Evolutionary conservation across 73 alveolate species (phyloP), one percentile per base, ranked within the genome.

Genomic region (Paramecium biaurelia): DNA sequence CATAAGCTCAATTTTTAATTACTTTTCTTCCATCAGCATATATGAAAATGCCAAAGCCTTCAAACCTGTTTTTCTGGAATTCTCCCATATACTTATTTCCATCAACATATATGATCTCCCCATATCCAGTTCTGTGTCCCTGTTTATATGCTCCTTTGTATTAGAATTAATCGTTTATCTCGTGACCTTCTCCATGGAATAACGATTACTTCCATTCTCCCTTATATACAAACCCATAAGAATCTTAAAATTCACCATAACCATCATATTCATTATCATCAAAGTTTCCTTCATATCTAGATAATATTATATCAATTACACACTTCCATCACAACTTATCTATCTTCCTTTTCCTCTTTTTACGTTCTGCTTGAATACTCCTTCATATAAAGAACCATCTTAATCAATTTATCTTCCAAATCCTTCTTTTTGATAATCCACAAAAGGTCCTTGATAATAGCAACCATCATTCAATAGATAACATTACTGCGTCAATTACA

Each of bases 171-270:
- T 93, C 95, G 23, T 92, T 92, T 23, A 20, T 87, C 49, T 94
- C 97, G n/a, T 26, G 49, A 15, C 96, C 97, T 35, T 84, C 82
- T 18, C 97, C 97, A 42, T 94, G 92, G 56, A 58, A 53, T 43
- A 47, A 34, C 38, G 90, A 95, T 23, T 94, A 92, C 35, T 85
- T 37, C 93, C 93, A 94, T 10, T 53, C 20, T 23, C 97, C 97
- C 18, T 57, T 58, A 88, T 76, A 94, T 9, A 38, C 42, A 21
- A 90, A 35, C 18, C 97, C 97, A 86, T 85, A 76, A 20, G 95
- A 32, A 11, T 89, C 70, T 32, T 49, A 35, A 28, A 93, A 68
- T 34, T 49, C 85, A 9, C 97, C 97, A 47, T 85, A 35, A 18
- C 95, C 95, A 20, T 82, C 85, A 30, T 49, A 53, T 43, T 76